Conservation (phyloP, 2,329 filamentous ascomycete genomes). For the Pseudogymnoascus sp. region DNA sequence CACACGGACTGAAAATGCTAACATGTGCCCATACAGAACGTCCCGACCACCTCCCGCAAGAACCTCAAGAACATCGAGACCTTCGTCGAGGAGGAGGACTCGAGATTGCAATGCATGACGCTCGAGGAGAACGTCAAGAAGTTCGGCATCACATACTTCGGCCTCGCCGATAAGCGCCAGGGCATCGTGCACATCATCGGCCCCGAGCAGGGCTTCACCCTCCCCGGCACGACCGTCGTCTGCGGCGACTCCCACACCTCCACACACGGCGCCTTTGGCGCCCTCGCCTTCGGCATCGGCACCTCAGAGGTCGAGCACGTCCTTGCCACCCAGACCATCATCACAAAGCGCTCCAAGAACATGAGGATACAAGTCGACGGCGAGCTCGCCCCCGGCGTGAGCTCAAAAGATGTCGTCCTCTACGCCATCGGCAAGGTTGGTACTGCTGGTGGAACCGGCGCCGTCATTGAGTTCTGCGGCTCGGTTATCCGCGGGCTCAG, state of each 20-base stretch:
- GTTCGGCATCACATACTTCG: conserved; percentile 95
- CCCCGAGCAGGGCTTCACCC: conserved; percentile 96
- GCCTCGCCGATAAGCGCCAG: conserved; percentile 90
- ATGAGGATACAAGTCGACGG: conserved; percentile 97
- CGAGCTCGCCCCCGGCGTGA: conserved; percentile 80
- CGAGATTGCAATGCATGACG: conserved; percentile 85
- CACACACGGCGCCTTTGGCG: conserved; percentile 92
- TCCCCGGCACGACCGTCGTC: conserved; percentile 92
- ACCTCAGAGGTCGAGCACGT: conserved; percentile 99
- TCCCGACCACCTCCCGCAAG: conserved; percentile 85
- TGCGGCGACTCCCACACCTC: conserved; percentile 98
- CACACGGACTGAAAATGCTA: conserved; percentile 13
- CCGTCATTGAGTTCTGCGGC: conserved; percentile 95
- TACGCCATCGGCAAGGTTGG: conserved; percentile 90
- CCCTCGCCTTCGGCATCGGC: conserved; percentile 92
- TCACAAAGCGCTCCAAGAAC: conserved; percentile 94
- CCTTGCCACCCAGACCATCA: conserved; percentile 88
- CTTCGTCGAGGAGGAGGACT: conserved; percentile 93
- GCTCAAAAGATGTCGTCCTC: conserved; percentile 90
- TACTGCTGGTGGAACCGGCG: conserved; percentile 87
- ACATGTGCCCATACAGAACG: conserved; percentile 53
- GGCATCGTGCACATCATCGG: conserved; percentile 98
- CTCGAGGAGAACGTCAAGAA: conserved; percentile 96
- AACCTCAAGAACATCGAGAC: conserved; percentile 86
- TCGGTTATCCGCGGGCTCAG: conserved; percentile 82